These are phyloP conservation scores for Chlamydomonas applanata DNA, from an alignment of 139 green algal genomes.

Conservation along the genomic window DNA sequence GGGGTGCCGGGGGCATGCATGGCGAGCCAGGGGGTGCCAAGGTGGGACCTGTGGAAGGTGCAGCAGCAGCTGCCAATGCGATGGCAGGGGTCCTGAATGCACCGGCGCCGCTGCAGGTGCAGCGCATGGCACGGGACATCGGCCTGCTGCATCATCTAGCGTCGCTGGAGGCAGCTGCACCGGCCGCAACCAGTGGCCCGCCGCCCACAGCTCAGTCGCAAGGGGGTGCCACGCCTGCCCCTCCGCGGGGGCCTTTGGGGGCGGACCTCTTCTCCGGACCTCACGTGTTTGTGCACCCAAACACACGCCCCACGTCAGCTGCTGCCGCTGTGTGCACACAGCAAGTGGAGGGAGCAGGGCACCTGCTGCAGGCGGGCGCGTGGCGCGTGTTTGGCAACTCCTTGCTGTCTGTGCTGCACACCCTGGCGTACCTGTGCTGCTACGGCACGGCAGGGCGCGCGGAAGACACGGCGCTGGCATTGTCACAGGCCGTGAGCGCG, in stretches of 20 bases:
- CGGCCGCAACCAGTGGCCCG: background rate
- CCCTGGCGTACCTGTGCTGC: conserved; percentile 31
- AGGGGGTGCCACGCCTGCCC: background rate
- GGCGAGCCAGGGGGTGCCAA: background rate
- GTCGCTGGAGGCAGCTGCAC: background rate
- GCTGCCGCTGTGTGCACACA: conserved; percentile 18
- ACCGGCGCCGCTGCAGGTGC: background rate
- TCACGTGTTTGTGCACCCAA: conserved; percentile 4
- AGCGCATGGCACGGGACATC: background rate
- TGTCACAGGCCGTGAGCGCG: background rate
- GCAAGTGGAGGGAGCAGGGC: conserved; percentile 27
- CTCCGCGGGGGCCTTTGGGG: background rate
- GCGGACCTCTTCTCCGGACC: conserved; percentile 21
- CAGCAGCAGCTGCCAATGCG: background rate
- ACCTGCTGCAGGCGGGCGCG: conserved; percentile 40
- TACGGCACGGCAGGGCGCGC: conserved; percentile 1
- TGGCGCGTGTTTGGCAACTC: conserved; percentile 33
- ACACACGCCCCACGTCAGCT: background rate
- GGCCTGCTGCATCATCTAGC: background rate
- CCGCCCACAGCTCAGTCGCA: background rate
- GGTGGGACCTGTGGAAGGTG: background rate
- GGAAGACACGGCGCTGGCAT: background rate
- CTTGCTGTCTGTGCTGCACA: conserved; percentile 24
- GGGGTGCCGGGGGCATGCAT: background rate
- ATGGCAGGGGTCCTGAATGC: background rate